These are phyloP conservation scores for Tribonema minus DNA, from an alignment of 108 stramenopile genomes.

Conservation along the genomic window DNA sequence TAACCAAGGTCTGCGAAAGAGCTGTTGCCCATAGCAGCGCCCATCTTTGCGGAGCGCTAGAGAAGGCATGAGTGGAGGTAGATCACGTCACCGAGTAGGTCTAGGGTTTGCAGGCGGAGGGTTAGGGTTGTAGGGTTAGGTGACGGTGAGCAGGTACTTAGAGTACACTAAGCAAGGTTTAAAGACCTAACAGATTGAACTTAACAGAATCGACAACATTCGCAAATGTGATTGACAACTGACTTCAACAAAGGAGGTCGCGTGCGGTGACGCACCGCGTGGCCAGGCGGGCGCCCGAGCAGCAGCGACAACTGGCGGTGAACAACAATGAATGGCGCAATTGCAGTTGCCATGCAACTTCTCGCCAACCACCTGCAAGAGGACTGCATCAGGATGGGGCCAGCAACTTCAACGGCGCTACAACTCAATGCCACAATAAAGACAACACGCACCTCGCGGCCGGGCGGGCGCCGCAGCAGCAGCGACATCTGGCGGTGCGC, in stretches of 20 bases:
- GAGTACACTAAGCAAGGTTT: neutral
- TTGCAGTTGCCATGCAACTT: too few species aligned
- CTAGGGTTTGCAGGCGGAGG: neutral
- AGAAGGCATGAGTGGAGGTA: slow-evolving; percentile 98
- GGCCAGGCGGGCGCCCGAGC: neutral
- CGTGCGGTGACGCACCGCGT: neutral
- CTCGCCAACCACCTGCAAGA: too few species aligned
- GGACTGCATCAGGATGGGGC: neutral
- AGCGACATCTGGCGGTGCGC: slow-evolving; percentile 97
- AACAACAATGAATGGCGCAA: too few species aligned
- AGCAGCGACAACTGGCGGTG: neutral
- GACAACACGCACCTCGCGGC: slow-evolving; percentile 75
- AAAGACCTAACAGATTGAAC: neutral
- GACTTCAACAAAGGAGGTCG: neutral
- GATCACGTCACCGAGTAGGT: slow-evolving; percentile 98
- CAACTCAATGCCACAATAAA: neutral
- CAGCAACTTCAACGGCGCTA: too few species aligned
- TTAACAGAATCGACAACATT: neutral
- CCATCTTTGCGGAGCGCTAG: slow-evolving; percentile 98
- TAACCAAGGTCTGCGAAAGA: too few species aligned
- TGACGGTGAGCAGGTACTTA: neutral
- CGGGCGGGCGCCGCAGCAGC: slow-evolving; percentile 99
- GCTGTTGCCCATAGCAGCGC: slow-evolving; percentile 77
- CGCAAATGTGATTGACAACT: neutral
- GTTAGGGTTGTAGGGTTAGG: neutral